Conservation (phyloP, 495 filamentous ascomycete genomes). For the Umbilicaria muhlenbergii region DNA sequence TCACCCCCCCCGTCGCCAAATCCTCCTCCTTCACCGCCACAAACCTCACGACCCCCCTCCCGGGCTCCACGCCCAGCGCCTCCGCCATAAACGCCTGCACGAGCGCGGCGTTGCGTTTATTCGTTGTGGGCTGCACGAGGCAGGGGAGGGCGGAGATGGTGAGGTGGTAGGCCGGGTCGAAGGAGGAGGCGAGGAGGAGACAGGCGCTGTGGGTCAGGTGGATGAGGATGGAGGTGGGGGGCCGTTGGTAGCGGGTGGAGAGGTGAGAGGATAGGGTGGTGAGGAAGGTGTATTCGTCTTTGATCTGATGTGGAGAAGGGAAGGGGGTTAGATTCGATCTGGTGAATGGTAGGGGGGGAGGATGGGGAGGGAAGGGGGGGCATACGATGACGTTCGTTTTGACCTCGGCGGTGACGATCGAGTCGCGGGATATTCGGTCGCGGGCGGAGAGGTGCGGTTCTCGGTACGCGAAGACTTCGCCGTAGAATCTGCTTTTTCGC, state of each 20-base stretch:
- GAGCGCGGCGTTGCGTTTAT: constrained; percentile 67
- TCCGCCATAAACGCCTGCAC: constrained; percentile 55
- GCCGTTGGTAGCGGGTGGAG: constrained; percentile 54
- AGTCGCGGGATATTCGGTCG: constrained; percentile 45
- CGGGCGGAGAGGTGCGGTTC: constrained; percentile 33
- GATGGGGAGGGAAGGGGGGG: not conserved
- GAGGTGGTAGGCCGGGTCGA: constrained; percentile 67
- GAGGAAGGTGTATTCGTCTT: constrained; percentile 36
- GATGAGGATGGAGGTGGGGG: constrained; percentile 56
- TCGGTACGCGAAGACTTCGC: constrained; percentile 41
- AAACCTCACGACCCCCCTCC: constrained; percentile 57
- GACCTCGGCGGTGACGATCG: constrained; percentile 63
- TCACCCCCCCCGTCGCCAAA: constrained; percentile 52
- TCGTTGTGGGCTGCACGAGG: constrained; percentile 57
- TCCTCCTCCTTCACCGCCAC: constrained; percentile 52
- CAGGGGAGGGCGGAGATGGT: constrained; percentile 57
- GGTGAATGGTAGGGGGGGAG: not conserved
- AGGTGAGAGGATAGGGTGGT: constrained; percentile 53
- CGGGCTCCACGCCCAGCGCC: constrained; percentile 42
- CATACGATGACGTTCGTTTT: constrained; percentile 72
- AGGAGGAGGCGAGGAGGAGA: constrained; percentile 55
- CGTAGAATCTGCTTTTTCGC: constrained; percentile 37
- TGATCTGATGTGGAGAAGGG: constrained; percentile 13
- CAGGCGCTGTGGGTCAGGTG: constrained; percentile 59
- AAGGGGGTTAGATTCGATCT: not conserved